Conservation (phyloP, 441 rosid species). For the Gossypium schwendimanii region DNA sequence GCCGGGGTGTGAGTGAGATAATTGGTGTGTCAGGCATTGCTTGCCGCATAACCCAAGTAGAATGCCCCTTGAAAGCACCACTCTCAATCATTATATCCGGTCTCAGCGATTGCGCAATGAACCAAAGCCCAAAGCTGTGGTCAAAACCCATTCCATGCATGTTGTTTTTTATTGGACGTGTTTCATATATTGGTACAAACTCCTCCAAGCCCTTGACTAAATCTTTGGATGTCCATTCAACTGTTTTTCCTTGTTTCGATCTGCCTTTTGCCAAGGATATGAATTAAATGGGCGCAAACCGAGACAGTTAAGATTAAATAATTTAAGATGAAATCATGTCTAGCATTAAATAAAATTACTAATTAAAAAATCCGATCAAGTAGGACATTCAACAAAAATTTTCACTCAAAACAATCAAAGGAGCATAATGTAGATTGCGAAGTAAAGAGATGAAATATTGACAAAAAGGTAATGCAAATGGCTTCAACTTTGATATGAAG, state of each 20-base stretch:
- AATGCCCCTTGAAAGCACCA: conserved; percentile 98
- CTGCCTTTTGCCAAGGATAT: conserved; percentile 93
- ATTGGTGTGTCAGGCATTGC: conserved; percentile 82
- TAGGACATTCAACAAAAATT: not conserved
- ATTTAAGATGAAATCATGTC: not conserved
- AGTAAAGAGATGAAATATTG: not conserved
- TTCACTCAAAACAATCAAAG: not conserved
- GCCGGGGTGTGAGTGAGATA: conserved; percentile 77
- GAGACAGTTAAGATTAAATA: conserved; percentile 18
- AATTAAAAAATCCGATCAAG: not conserved
- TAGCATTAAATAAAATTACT: not conserved
- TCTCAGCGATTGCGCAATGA: conserved; percentile 73
- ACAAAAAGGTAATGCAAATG: not conserved
- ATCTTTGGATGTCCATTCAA: conserved; percentile 93
- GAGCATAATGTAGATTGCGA: not conserved
- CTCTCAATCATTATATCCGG: conserved; percentile 96
- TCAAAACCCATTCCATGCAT: conserved; percentile 98
- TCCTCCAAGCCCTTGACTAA: conserved; percentile 78
- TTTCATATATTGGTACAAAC: conserved; percentile 84
- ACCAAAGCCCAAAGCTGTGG: conserved; percentile 99
- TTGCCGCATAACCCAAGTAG: conserved; percentile 97
- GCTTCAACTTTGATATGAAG: not conserved
- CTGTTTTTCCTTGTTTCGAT: conserved; percentile 93
- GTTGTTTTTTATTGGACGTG: conserved; percentile 87
- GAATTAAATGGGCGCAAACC: conserved; percentile 40